Evolutionary conservation across 2,329 filamentous ascomycete genomes (phyloP), one percentile per base, ranked within the genome.

Genomic region (Lecanoromycetidae sp.): DNA sequence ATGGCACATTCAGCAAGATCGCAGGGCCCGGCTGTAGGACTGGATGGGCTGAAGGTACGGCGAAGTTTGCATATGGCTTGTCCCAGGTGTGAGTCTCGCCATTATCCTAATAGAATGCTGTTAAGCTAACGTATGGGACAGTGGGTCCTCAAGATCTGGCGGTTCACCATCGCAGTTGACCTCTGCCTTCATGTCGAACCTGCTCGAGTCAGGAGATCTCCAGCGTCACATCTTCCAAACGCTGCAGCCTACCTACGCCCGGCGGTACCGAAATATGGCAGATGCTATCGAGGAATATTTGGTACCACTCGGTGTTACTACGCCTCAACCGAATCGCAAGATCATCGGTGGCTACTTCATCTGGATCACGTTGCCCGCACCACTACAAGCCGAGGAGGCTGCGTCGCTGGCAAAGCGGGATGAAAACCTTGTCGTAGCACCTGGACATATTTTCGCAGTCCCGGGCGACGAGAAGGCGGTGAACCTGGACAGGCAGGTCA

Each of bases 1-100:
- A 96, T 61, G 87, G 84, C 19, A 87, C 82, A 5, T 96, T 96
- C 63, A 86, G 80, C 61, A 98, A 98, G 63, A 79, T 96, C 30
- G 74, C 79, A 23, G 87, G 79, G 0, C 87, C 90, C 0, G 91
- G 90, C 0, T 65, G 84, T 42, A 74, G 90, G 10, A 88, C 84
- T 0, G 90, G 90, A n/a, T 96, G 88, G 88, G 76, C 80, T 1
- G 87, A 94, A 61, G 82, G 75, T 0, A 80, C 78, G 5, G 68
- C 72, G 44, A 79, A 75, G 55, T 65, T 84, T 48, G 71, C 72
- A 4, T 72, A 71, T 57, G 76, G 72, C 10, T 62, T 80, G 26
- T 47, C 52, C 10, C 45, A 51, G 49, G 46, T 47, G 49, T 51
- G 22, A 36, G 49, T 15, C 17, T 26, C 26, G 12, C 15, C 10